Conservation (phyloP, 441 rosid species). For the Syzygium syzygioides region DNA sequence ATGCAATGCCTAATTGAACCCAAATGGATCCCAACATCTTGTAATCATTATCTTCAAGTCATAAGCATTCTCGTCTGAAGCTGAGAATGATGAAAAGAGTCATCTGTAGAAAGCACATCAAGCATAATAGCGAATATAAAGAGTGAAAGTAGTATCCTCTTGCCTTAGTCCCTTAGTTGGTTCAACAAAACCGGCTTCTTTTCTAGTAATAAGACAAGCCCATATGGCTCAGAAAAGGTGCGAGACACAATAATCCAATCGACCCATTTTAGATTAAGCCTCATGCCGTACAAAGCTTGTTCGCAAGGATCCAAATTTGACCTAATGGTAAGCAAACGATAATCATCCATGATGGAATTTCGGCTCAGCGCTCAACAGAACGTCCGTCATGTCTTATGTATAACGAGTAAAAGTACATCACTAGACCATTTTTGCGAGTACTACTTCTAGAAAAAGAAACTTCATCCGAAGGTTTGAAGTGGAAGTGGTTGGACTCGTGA, state of each 20-base stretch:
- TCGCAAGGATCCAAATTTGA: background rate
- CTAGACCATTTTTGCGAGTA: background rate
- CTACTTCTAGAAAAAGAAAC: background rate
- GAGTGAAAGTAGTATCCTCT: background rate
- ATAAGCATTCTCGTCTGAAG: background rate
- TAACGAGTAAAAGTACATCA: background rate
- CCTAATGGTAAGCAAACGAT: background rate
- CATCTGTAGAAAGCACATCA: background rate
- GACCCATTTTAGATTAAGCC: background rate
- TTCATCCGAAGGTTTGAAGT: background rate
- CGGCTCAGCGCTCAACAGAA: background rate
- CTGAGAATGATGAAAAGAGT: background rate
- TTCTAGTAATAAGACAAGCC: background rate
- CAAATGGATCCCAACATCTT: background rate
- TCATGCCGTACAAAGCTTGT: background rate
- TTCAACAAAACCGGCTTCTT: background rate
- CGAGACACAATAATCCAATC: background rate
- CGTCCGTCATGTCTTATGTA: background rate
- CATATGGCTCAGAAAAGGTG: background rate
- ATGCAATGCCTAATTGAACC: background rate
- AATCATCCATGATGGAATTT: background rate
- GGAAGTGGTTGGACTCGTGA: rapidly evolving
- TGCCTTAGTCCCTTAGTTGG: background rate
- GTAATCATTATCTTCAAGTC: background rate
- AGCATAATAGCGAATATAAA: background rate